Evolutionary conservation across 345 rosid species (phyloP), one percentile per base, ranked within the genome.

Genomic region (Erucastrum elatum): DNA sequence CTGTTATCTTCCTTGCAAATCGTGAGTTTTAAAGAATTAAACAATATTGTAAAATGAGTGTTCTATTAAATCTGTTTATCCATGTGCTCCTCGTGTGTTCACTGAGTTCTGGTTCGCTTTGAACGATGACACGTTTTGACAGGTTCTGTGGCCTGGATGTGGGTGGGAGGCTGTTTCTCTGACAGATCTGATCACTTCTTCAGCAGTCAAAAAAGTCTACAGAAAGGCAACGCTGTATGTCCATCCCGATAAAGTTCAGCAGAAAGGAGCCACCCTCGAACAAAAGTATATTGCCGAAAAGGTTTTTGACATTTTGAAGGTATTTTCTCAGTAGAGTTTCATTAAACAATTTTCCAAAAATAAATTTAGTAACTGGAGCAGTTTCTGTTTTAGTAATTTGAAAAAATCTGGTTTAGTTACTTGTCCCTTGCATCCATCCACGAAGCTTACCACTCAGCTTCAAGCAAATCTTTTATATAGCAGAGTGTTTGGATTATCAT

Each of bases 201-300:
- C 87, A 26, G 85, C 96, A 7, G 99, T 96, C 46, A 96, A 93
- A 84, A 93, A 93, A 69, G 95, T 90, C 1, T 96, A 90, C 70
- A 87, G 90, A 68, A 96, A 87, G 88, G 95, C 99, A 78, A 84
- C 90, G 5, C 71, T 93, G 64, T 88, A 77, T 75, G 87, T 96
- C 62, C 98, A 96, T 82, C 99, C 98, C n/a, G 99, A 96, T 72
- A 96, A 96, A 37, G 99, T 93, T 77, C 98, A 93, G 79, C 99
- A 93, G 84, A 95, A 93, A 83, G 98, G 98, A 74, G 94, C 98
- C 67, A 91, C 85, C 44, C 82, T 91, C 78, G 86, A 89, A 75
- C 96, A 96, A 63, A 93, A 93, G 76, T 96, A 88, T 81, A 89
- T 78, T 25, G 98, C 98, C 6, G 99, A 93, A 85, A 93, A 93